Conservation (phyloP, 2,329 filamentous ascomycete species). For the Exutisphaerella laricina region DNA sequence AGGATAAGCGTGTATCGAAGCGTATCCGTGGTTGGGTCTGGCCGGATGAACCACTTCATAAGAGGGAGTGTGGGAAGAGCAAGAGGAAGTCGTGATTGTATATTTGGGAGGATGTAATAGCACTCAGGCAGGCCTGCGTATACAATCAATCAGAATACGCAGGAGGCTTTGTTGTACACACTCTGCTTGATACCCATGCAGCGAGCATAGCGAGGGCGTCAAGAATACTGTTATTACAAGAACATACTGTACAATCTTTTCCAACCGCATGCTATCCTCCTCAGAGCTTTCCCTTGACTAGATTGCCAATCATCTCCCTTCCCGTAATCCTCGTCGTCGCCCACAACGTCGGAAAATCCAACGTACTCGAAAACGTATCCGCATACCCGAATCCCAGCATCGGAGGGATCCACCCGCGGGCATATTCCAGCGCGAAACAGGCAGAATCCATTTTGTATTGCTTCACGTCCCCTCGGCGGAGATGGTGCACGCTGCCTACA, state of each 20-base stretch:
- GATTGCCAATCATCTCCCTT: slow-evolving; percentile 68
- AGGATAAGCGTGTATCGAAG: slow-evolving; percentile 73
- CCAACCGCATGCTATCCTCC: neutral
- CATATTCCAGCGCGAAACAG: slow-evolving; percentile 80
- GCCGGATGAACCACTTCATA: slow-evolving; percentile 66
- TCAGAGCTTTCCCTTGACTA: slow-evolving; percentile 65
- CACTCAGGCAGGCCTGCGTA: neutral
- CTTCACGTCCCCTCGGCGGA: slow-evolving; percentile 65
- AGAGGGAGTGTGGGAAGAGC: slow-evolving; percentile 62
- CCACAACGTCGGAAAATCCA: slow-evolving; percentile 83
- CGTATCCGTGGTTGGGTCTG: slow-evolving; percentile 66
- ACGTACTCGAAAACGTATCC: slow-evolving; percentile 70
- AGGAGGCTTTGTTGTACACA: too few species aligned
- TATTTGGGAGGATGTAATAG: slow-evolving; percentile 4
- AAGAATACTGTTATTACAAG: neutral
- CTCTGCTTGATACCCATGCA: neutral
- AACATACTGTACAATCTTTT: neutral
- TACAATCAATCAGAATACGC: neutral
- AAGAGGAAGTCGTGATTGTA: slow-evolving; percentile 26
- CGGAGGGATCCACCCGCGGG: slow-evolving; percentile 82
- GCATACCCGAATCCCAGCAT: slow-evolving; percentile 90
- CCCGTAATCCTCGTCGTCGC: slow-evolving; percentile 69
- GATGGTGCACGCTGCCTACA: slow-evolving; percentile 64
- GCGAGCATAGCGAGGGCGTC: neutral
- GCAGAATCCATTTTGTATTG: slow-evolving; percentile 75